A percentile compares a stretch with the other conserved stretches of the same genome.
These are phyloP conservation scores for Xylaria nigripes DNA, from an alignment of 495 filamentous ascomycete species.

Conservation along the genomic window DNA sequence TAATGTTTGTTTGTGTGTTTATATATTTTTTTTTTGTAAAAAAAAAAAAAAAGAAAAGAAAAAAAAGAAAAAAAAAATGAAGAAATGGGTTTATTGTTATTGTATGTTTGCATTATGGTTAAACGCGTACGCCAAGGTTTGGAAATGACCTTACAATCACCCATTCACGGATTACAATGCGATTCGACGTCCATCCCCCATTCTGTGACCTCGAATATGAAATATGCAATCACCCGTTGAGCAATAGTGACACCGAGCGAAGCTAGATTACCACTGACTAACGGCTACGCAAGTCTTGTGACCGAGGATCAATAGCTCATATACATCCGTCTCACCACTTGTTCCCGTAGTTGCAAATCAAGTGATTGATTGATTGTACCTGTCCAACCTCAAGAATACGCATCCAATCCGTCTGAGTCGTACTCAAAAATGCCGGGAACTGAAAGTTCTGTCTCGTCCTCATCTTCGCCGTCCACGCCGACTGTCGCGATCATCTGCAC, in stretches of 20 bases:
- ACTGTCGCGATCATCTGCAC: neutral
- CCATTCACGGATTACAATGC: neutral
- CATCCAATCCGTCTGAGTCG: conserved; percentile 6
- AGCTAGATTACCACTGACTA: neutral
- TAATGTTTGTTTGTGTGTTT: too few relatives aligned
- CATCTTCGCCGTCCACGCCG: conserved; percentile 4
- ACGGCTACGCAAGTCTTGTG: neutral
- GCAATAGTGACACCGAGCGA: neutral
- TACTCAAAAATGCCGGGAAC: conserved; percentile 5
- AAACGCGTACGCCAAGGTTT: neutral
- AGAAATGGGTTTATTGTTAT: too few relatives aligned
- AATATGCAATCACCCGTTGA: neutral
- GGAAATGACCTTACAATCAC: neutral
- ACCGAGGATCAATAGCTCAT: neutral
- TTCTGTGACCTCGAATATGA: too few relatives aligned
- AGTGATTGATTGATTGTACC: neutral
- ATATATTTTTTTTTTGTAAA: too few relatives aligned
- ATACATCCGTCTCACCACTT: neutral
- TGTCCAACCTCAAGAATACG: neutral
- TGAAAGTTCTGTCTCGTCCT: neutral
- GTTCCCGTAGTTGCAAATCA: neutral
- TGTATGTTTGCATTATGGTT: too few relatives aligned
- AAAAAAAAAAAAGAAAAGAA: too few relatives aligned
- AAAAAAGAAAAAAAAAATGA: neutral
- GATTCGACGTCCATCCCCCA: too few relatives aligned